A percentile compares a stretch with the other conserved stretches of the same genome.
phyloP scores from a whole-genome alignment of 345 rosid species.

The Gossypium arboreum region DNA sequence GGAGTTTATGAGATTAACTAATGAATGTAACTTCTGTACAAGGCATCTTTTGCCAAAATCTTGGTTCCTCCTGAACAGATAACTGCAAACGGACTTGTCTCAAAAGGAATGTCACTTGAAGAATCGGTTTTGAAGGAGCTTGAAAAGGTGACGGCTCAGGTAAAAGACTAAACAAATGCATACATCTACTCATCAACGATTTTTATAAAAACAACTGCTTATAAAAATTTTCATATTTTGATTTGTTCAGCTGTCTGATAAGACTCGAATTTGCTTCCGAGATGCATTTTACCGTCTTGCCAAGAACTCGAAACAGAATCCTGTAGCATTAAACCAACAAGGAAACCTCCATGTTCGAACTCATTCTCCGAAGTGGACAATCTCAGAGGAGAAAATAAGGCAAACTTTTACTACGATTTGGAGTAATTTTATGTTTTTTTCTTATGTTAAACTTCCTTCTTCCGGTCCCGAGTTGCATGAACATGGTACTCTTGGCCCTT shows the following conservation, averaged over 20 bases:
- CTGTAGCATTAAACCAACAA: slow-evolving; percentile 9
- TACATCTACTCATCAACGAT: not conserved
- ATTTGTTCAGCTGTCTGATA: slow-evolving; percentile 48
- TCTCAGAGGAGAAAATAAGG: slow-evolving; percentile 27
- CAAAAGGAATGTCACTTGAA: slow-evolving; percentile 43
- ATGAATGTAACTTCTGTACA: slow-evolving; percentile 20
- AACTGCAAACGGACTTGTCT: slow-evolving; percentile 23
- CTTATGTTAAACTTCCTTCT: not conserved
- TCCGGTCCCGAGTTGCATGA: not conserved
- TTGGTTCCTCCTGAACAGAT: slow-evolving; percentile 26
- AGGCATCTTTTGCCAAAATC: slow-evolving; percentile 24
- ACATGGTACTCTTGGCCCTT: not conserved
- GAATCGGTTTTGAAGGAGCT: slow-evolving; percentile 65
- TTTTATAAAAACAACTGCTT: not conserved
- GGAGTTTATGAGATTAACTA: slow-evolving; percentile 6
- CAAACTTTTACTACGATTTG: not conserved
- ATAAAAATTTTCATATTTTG: slow-evolving; percentile 2
- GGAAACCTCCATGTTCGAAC: slow-evolving; percentile 22
- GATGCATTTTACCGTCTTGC: slow-evolving; percentile 90
- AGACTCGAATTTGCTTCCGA: slow-evolving; percentile 68
- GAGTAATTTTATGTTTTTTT: not conserved
- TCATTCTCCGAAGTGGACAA: slow-evolving; percentile 21
- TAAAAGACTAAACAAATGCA: slow-evolving; percentile 19
- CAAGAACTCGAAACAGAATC: slow-evolving; percentile 42
- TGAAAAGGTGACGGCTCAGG: slow-evolving; percentile 61